Conservation (phyloP, 768 basidiomycete species). For the Mycena leptocephala region DNA sequence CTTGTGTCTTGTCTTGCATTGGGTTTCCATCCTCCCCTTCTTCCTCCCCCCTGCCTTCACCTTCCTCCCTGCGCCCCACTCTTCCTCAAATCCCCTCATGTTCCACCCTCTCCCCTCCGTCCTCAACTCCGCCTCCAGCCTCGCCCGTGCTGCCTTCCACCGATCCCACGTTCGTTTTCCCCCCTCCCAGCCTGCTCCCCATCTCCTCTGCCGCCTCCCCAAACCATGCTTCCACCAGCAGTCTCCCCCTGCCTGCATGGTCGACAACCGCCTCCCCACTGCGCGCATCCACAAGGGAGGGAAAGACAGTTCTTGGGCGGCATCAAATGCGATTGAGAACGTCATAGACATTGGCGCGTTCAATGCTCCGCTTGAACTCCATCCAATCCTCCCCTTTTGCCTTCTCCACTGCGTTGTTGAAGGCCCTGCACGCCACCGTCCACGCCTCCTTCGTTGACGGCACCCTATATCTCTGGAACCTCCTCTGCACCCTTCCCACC, state of each 20-base stretch:
- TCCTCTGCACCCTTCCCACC: no score
- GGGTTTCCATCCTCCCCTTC: no score
- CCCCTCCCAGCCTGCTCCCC: neutral
- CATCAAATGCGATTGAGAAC: neutral
- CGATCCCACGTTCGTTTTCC: no score
- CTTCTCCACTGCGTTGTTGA: no score
- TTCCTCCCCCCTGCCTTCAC: no score
- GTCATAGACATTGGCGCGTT: neutral
- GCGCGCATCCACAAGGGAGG: neutral
- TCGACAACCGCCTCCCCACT: neutral
- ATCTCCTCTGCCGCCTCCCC: neutral
- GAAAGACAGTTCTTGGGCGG: neutral
- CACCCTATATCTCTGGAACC: neutral
- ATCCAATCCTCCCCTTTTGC: neutral
- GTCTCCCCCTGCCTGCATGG: neutral
- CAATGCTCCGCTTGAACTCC: neutral
- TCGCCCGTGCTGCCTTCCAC: no score
- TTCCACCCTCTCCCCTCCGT: no score
- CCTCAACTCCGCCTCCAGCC: no score
- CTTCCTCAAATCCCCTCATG: no score
- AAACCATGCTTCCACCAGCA: constrained; percentile 2
- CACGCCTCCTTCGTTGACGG: neutral
- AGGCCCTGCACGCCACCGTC: neutral
- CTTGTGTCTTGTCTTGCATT: no score
- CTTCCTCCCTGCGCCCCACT: neutral